A percentile compares a stretch with the other conserved stretches of the same genome.
Conservation (phyloP, 2,329 filamentous ascomycete species). For the Calonectria hongkongensis region DNA sequence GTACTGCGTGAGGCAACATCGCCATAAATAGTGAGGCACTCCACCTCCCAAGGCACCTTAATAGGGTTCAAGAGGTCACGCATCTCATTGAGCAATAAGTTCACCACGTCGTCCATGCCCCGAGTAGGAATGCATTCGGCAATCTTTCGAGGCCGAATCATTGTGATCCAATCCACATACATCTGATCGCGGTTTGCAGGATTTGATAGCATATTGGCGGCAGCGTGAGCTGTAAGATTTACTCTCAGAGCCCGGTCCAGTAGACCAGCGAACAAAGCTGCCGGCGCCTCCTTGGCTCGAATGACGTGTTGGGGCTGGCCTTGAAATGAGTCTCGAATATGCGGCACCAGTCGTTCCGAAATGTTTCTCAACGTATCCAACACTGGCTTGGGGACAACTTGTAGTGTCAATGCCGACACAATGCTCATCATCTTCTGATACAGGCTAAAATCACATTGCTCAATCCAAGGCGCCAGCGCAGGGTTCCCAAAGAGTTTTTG, state of each 20-base stretch:
- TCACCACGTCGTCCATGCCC: slow-evolving; percentile 80
- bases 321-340: slow-evolving; percentile 90
- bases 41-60: slow-evolving; percentile 78
- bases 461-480: slow-evolving; percentile 91
- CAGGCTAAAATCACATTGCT: slow-evolving; percentile 94
- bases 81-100: slow-evolving; percentile 79
- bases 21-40: slow-evolving; percentile 76
- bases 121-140: slow-evolving; percentile 77
- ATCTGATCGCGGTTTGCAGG: slow-evolving; percentile 94
- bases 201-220: slow-evolving; percentile 93
- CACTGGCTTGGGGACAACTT: slow-evolving; percentile 92
- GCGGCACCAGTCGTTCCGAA: slow-evolving; percentile 84
- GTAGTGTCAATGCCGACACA: slow-evolving; percentile 89
- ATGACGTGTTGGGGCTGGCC: slow-evolving; percentile 90
- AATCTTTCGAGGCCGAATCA: slow-evolving; percentile 77
- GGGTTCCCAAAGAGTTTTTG: slow-evolving; percentile 92
- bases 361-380: slow-evolving; percentile 92
- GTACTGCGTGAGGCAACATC: slow-evolving; percentile 71
- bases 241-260: slow-evolving; percentile 92
- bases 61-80: slow-evolving; percentile 82
- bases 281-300: slow-evolving; percentile 90
- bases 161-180: slow-evolving; percentile 91
- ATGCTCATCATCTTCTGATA: slow-evolving; percentile 98
- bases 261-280: slow-evolving; percentile 90
- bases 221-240: slow-evolving; percentile 94